phyloP scores from a whole-genome alignment of 1,284 basidiomycete genomes.

The Flammula alnicola region DNA sequence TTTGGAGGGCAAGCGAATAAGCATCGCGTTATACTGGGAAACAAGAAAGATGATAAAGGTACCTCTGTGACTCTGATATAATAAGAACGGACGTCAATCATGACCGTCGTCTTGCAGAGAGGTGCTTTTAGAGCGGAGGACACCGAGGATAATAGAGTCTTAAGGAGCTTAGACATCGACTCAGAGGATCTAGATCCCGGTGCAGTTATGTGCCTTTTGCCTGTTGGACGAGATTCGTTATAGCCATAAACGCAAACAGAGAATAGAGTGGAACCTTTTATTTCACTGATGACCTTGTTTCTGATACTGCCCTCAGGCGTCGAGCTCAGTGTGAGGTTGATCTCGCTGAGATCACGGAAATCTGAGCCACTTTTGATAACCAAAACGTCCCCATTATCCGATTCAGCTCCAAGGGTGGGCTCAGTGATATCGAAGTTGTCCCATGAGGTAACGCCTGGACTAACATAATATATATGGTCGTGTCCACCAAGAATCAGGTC shows the following conservation, averaged over 20 bases:
- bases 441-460: slow-evolving; percentile 77
- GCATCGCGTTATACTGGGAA: neutral
- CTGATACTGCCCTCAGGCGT: slow-evolving; percentile 70
- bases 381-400: slow-evolving; percentile 73
- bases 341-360: slow-evolving; percentile 85
- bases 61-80: slow-evolving; percentile 77
- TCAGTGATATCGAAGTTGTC: slow-evolving; percentile 66
- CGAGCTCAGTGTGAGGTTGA: slow-evolving; percentile 66
- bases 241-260: neutral
- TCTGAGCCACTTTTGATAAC: slow-evolving; percentile 90
- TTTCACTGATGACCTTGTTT: slow-evolving; percentile 63
- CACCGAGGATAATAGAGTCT: slow-evolving; percentile 73
- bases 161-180: slow-evolving; percentile 63
- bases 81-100: slow-evolving; percentile 79
- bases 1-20: slow-evolving; percentile 35
- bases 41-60: slow-evolving; percentile 16
- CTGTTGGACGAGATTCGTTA: slow-evolving; percentile 44
- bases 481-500: slow-evolving; percentile 91
- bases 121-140: slow-evolving; percentile 73
- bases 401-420: slow-evolving; percentile 71
- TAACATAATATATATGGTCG: slow-evolving; percentile 87
- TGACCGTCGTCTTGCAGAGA: slow-evolving; percentile 71
- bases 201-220: slow-evolving; percentile 62
- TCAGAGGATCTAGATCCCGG: slow-evolving; percentile 67
- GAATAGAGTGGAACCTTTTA: slow-evolving; percentile 55